Evolutionary conservation across 2,329 filamentous ascomycete genomes (phyloP).

Genomic region (Aspergillus sclerotialis): DNA sequence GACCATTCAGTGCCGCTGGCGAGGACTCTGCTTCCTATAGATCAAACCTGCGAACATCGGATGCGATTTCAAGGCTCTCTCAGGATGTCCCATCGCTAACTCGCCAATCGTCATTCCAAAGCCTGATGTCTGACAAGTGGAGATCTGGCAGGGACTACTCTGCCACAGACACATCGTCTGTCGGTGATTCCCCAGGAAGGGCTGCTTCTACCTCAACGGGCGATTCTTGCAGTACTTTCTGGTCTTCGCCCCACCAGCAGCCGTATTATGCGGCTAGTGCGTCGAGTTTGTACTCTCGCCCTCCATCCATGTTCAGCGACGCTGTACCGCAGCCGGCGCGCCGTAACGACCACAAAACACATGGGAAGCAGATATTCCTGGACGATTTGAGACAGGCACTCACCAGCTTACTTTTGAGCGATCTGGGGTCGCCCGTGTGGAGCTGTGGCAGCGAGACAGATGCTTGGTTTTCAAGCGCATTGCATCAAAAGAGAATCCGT

Average conservation of each 20-base stretch:
- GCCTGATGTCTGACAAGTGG: constrained; percentile 62
- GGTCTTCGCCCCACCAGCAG: constrained; percentile 74
- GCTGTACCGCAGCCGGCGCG: constrained; percentile 24
- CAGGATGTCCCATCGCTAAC: constrained; percentile 29
- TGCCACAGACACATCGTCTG: constrained; percentile 54
- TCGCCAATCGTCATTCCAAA: constrained; percentile 62
- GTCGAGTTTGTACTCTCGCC: constrained; percentile 48
- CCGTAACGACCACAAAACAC: constrained; percentile 35
- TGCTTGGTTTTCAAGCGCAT: constrained; percentile 61
- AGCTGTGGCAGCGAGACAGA: constrained; percentile 90
- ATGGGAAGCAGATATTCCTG: constrained; percentile 74
- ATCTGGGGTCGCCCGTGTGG: constrained; percentile 80
- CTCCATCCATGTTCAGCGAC: constrained; percentile 37
- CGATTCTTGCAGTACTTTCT: constrained; percentile 74
- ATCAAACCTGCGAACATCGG: constrained; percentile 20
- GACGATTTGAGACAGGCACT: constrained; percentile 70
- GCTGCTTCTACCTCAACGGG: constrained; percentile 64
- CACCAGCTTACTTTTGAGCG: constrained; percentile 78
- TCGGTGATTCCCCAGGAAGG: constrained; percentile 54
- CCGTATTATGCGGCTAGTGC: constrained; percentile 57
- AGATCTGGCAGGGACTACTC: constrained; percentile 51
- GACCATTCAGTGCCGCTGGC: constrained; percentile 35
- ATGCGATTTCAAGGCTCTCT: constrained; percentile 22
- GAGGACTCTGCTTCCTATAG: constrained; percentile 32
- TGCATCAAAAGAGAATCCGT: constrained; percentile 44